Evolutionary conservation across 208 protist species (phyloP).

Genomic region (Wallacemonas sp.): DNA sequence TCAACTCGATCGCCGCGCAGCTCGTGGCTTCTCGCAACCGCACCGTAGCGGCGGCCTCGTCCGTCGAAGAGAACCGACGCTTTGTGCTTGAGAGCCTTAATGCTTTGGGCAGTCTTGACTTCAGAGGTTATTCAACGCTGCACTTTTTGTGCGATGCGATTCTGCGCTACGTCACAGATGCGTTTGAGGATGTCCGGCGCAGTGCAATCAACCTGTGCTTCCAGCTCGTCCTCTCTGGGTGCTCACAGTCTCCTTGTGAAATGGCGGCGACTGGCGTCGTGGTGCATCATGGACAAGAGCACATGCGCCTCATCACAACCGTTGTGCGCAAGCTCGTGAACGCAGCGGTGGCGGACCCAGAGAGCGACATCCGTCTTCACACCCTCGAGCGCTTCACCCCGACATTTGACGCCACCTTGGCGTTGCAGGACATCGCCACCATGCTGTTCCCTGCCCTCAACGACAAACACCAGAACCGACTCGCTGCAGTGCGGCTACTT

Average conservation of each 20-base stretch:
- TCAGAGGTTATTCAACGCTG: slow-evolving; percentile 86
- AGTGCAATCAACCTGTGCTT: slow-evolving; percentile 88
- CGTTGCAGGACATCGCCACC: slow-evolving; percentile 71
- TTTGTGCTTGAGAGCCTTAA: slow-evolving; percentile 63
- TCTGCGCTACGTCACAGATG: slow-evolving; percentile 73
- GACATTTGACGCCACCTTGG: slow-evolving; percentile 75
- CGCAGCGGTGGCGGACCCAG: slow-evolving; percentile 84
- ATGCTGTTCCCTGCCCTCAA: slow-evolving; percentile 79
- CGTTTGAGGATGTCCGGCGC: slow-evolving; percentile 85
- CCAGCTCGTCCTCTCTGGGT: slow-evolving; percentile 85
- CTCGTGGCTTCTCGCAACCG: slow-evolving; percentile 30
- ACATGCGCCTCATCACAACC: slow-evolving; percentile 77
- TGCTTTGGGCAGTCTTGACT: slow-evolving; percentile 76
- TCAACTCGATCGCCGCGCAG: slow-evolving; percentile 78
- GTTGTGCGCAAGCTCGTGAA: slow-evolving; percentile 79
- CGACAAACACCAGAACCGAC: slow-evolving; percentile 86
- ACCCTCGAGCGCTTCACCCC: slow-evolving; percentile 74
- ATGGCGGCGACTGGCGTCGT: slow-evolving; percentile 65
- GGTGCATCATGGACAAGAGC: slow-evolving; percentile 78
- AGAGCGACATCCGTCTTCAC: slow-evolving; percentile 88
- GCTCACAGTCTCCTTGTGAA: slow-evolving; percentile 69
- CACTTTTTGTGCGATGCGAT: slow-evolving; percentile 85
- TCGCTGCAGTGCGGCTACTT: slow-evolving; percentile 78
- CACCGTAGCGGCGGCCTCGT: slow-evolving; percentile 1
- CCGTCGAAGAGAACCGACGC: slow-evolving; percentile 28